Evolutionary conservation across 1,284 basidiomycete species (phyloP).

Genomic region (Schizopora paradoxa): DNA sequence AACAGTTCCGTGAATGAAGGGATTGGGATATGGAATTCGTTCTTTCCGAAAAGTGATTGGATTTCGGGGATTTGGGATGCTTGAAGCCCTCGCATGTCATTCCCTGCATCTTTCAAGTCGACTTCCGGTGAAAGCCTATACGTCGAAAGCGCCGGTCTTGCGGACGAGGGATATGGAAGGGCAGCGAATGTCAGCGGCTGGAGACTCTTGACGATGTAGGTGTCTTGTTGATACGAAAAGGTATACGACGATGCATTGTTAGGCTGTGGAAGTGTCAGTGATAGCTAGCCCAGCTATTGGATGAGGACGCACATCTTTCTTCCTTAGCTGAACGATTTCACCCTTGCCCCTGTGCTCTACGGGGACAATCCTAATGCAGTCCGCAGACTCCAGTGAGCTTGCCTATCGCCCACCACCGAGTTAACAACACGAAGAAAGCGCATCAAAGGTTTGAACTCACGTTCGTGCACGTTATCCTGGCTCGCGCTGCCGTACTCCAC

Average conservation of each 20-base stretch:
- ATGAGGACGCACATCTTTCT: conserved; percentile 42
- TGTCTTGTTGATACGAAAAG: conserved; percentile 96
- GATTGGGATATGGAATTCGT: conserved; percentile 94
- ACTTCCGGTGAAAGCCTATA: conserved; percentile 53
- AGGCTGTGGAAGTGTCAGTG: conserved; percentile 22
- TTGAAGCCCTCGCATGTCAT: conserved; percentile 33
- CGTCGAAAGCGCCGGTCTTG: conserved; percentile 61
- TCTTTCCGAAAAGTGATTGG: conserved; percentile 73
- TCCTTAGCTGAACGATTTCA: conserved; percentile 79
- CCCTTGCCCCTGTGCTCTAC: conserved; percentile 85
- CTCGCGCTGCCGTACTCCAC: conserved; percentile 82
- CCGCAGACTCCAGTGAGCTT: conserved; percentile 62
- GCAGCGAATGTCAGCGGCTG: conserved; percentile 69
- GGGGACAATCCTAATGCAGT: conserved; percentile 82
- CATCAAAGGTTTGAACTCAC: conserved; percentile 33
- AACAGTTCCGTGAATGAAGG: conserved; percentile 89
- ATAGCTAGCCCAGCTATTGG: conserved; percentile 1
- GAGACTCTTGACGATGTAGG: conserved; percentile 70
- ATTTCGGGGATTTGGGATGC: conserved; percentile 41
- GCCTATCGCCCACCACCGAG: conserved; percentile 41
- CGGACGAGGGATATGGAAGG: conserved; percentile 87
- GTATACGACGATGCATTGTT: conserved; percentile 62
- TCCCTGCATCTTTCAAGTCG: neutral
- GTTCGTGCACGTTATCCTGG: conserved; percentile 71
- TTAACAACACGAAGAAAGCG: conserved; percentile 19